Conservation (phyloP, 164 flowering plant species). For the Litsea cubeba region DNA sequence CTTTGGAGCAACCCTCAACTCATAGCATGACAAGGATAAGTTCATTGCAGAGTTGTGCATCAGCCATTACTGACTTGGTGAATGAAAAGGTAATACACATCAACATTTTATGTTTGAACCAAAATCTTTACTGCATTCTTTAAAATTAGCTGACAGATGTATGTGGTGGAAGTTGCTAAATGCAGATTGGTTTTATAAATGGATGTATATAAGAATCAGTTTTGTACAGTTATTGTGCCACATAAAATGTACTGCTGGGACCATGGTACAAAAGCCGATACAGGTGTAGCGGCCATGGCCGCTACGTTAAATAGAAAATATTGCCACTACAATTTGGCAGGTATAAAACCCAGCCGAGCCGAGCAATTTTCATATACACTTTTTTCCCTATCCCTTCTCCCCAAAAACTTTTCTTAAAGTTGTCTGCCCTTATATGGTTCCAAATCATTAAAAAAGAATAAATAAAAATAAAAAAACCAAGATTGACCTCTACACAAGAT, state of each 20-base stretch:
- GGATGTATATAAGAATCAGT: not conserved
- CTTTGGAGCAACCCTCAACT: conserved; percentile 72
- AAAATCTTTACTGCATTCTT: not conserved
- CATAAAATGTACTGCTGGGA: not conserved
- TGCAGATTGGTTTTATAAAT: not conserved
- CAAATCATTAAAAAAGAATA: too few species aligned
- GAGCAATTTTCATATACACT: too few species aligned
- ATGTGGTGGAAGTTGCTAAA: not conserved
- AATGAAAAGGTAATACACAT: conserved; percentile 62
- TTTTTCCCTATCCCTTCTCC: too few species aligned
- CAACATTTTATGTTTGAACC: not conserved
- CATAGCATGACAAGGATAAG: conserved; percentile 63
- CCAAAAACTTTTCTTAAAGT: too few species aligned
- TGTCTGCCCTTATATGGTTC: too few species aligned
- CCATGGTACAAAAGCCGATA: too few species aligned
- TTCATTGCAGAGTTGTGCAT: conserved; percentile 79
- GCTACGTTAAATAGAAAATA: too few species aligned
- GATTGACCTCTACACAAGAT: too few species aligned
- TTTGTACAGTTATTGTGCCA: not conserved
- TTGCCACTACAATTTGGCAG: too few species aligned
- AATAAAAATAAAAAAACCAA: too few species aligned
- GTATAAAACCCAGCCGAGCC: too few species aligned
- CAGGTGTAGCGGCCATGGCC: too few species aligned
- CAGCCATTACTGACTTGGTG: conserved; percentile 68
- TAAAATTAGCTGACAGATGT: not conserved